Conservation (phyloP, 2,329 filamentous ascomycete genomes). For the Cladosporium halotolerans region DNA sequence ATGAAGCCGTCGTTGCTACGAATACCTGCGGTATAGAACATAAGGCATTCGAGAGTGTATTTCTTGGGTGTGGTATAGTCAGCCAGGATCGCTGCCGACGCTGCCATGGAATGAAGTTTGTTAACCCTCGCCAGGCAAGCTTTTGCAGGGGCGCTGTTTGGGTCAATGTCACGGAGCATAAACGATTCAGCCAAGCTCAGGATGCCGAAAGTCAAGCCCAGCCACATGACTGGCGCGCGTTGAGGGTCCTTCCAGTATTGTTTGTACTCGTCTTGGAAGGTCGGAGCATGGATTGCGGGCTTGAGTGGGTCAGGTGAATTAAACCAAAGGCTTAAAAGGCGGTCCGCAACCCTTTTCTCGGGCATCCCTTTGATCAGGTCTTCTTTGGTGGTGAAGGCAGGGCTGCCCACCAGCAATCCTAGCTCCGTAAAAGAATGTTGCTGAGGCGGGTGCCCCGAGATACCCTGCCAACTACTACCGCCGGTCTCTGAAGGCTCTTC, state of each 20-base stretch:
- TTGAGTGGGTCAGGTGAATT: conserved; percentile 31
- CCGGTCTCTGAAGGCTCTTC: not conserved
- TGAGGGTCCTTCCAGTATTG: conserved; percentile 39
- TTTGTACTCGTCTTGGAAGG: conserved; percentile 38
- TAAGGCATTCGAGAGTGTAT: conserved; percentile 37
- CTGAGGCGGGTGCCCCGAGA: not conserved
- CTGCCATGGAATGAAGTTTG: conserved; percentile 25
- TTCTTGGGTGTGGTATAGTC: conserved; percentile 41
- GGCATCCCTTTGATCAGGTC: conserved; percentile 29
- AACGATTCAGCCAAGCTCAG: conserved; percentile 36
- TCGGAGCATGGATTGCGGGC: conserved; percentile 56
- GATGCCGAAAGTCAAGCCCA: conserved; percentile 44
- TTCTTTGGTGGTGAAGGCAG: conserved; percentile 19
- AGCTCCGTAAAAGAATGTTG: conserved; percentile 15
- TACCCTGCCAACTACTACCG: not conserved
- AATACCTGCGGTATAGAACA: conserved; percentile 30
- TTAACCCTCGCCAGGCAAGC: conserved; percentile 18
- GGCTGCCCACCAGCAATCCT: conserved; percentile 24
- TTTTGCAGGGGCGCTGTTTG: conserved; percentile 14
- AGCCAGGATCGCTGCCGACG: conserved; percentile 28
- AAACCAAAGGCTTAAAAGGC: conserved; percentile 30
- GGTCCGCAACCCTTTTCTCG: conserved; percentile 27
- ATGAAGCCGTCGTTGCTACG: conserved; percentile 26
- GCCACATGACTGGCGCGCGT: conserved; percentile 37
- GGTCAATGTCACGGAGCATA: conserved; percentile 21